Percentiles rank a stretch among this genome's conserved stretches.
Conservation (phyloP, 2,329 filamentous ascomycete genomes). For the Arachnomyces sp. region DNA sequence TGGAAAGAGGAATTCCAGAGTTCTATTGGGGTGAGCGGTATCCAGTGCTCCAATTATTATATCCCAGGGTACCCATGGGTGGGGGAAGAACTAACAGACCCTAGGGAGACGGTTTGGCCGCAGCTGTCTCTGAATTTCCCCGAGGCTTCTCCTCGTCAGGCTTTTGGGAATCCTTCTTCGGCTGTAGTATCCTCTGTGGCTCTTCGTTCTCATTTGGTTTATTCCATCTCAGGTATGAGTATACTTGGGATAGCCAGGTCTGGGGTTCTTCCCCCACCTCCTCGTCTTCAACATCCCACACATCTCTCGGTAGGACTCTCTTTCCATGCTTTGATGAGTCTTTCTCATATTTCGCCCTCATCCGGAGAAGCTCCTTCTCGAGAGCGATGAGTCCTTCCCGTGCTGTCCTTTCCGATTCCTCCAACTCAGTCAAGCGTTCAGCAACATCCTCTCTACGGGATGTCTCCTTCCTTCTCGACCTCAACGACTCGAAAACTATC, state of each 20-base stretch:
- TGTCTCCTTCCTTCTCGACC: slow-evolving; percentile 53
- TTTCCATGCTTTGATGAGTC: slow-evolving; percentile 18
- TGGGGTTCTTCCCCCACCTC: slow-evolving; percentile 20
- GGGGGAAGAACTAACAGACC: too few species aligned
- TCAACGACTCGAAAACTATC: slow-evolving; percentile 55
- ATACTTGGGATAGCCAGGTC: slow-evolving; percentile 26
- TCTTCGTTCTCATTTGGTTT: too few species aligned
- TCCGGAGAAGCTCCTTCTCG: slow-evolving; percentile 38
- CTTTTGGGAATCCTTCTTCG: neutral
- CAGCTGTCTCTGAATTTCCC: neutral
- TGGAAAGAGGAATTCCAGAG: too few species aligned
- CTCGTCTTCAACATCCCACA: slow-evolving; percentile 29
- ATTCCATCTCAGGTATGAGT: slow-evolving; percentile 20
- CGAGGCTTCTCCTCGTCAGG: neutral
- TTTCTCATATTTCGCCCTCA: slow-evolving; percentile 31
- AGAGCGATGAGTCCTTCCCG: slow-evolving; percentile 34
- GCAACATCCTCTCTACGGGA: slow-evolving; percentile 52
- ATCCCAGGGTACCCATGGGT: too few species aligned
- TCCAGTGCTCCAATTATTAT: too few species aligned
- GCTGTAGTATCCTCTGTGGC: neutral
- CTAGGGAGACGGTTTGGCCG: neutral
- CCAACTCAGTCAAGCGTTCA: slow-evolving; percentile 50
- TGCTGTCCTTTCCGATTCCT: slow-evolving; percentile 39
- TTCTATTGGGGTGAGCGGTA: too few species aligned
- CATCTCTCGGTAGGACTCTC: slow-evolving; percentile 32